Conservation (phyloP, 2,329 filamentous ascomycete genomes). For the Penicillium hordei region DNA sequence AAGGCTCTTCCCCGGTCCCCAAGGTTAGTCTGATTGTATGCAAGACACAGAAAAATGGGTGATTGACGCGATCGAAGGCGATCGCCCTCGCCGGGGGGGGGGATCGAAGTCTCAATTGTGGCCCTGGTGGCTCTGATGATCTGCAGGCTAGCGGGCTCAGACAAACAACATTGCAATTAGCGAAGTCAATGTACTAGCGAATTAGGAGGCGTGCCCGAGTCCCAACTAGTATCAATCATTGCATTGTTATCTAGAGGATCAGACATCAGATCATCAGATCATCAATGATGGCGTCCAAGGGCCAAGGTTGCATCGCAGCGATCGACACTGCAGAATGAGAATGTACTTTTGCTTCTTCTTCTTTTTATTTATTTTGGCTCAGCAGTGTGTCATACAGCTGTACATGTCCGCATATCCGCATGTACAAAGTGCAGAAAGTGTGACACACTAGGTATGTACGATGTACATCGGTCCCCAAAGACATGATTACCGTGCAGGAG, state of each 20-base stretch:
- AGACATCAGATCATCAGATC: conserved; percentile 1
- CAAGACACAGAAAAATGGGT: conserved; percentile 14
- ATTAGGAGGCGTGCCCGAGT: background rate
- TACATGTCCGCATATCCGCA: background rate
- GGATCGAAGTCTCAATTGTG: conserved; percentile 5
- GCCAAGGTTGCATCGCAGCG: background rate
- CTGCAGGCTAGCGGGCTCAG: conserved; percentile 8
- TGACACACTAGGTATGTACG: background rate
- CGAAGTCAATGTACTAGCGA: background rate
- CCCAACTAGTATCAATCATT: conserved; percentile 4
- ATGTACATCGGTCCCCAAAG: conserved; percentile 3
- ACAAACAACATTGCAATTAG: background rate
- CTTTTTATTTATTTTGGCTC: background rate
- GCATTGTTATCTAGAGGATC: conserved; percentile 3
- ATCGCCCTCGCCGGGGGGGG: conserved; percentile 4
- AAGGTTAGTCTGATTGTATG: conserved; percentile 15
- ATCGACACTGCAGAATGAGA: conserved; percentile 14
- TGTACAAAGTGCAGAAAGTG: background rate
- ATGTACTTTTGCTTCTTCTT: conserved; percentile 1
- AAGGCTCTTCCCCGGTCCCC: conserved; percentile 19
- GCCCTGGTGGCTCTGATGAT: conserved; percentile 6
- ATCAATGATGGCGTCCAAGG: conserved; percentile 2
- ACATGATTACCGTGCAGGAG: conserved; percentile 7
- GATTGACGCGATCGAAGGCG: conserved; percentile 13
- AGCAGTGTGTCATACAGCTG: conserved; percentile 5